Evolutionary conservation across 768 basidiomycete species (phyloP).

Genomic region (Xerocomellus intermedius): DNA sequence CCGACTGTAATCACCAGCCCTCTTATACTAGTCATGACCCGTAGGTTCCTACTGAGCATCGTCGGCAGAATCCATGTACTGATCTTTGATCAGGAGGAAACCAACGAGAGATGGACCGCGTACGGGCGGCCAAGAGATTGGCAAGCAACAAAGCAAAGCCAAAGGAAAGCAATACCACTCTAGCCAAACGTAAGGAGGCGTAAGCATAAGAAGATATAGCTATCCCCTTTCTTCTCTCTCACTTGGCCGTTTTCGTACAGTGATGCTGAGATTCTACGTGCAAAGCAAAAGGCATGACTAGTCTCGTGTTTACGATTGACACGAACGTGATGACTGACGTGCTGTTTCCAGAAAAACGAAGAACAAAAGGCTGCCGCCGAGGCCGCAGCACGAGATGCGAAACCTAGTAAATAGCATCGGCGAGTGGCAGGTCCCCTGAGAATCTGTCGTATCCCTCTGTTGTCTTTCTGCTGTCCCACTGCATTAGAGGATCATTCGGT

Average conservation of each 20-base stretch:
- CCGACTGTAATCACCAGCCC: constrained; percentile 2
- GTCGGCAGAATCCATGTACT: background rate
- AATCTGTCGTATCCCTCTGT: constrained; percentile 11
- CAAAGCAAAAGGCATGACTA: constrained; percentile 71
- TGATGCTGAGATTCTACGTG: constrained; percentile 71
- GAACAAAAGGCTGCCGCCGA: constrained; percentile 43
- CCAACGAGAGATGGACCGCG: constrained; percentile 75
- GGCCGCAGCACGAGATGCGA: constrained; percentile 11
- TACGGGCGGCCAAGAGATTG: constrained; percentile 71
- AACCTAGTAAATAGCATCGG: constrained; percentile 38
- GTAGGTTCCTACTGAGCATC: constrained; percentile 37
- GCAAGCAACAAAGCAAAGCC: constrained; percentile 54
- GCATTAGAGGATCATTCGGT: constrained; percentile 13
- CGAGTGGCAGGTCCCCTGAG: constrained; percentile 17
- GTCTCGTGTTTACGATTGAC: constrained; percentile 6
- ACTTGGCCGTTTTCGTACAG: constrained; percentile 40
- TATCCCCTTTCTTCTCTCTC: constrained; percentile 20
- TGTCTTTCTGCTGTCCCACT: background rate
- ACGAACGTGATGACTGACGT: constrained; percentile 4
- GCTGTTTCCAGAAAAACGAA: constrained; percentile 48
- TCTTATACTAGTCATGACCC: constrained; percentile 43
- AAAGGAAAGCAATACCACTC: constrained; percentile 62
- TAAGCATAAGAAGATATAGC: constrained; percentile 40
- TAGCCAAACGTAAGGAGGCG: constrained; percentile 75
- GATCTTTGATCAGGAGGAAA: constrained; percentile 63